phyloP scores from a whole-genome alignment of 164 flowering plant species.

The Magnolia changhungtana region DNA sequence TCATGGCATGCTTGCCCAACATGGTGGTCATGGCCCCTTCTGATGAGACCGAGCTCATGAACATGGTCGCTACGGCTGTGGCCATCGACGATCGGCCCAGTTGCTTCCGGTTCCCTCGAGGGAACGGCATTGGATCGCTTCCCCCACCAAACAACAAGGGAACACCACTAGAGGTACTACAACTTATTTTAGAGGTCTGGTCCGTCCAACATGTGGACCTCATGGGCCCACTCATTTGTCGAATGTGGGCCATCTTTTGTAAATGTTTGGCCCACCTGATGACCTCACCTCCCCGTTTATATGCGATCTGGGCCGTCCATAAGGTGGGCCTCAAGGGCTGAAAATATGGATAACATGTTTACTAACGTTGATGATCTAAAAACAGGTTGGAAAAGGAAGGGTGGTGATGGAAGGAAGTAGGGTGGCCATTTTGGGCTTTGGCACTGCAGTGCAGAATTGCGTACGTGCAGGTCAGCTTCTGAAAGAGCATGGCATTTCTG shows the following conservation, averaged over 20 bases:
- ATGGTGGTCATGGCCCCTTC: constrained; percentile 65
- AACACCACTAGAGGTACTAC: constrained; percentile 36
- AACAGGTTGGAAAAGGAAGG: constrained; percentile 48
- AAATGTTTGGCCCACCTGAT: too few relatives aligned
- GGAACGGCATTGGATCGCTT: constrained; percentile 35
- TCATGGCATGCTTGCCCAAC: constrained; percentile 57
- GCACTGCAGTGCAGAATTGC: constrained; percentile 11
- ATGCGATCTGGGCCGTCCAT: not conserved
- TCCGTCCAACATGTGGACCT: too few relatives aligned
- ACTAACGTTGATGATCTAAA: not conserved
- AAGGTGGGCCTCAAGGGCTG: too few relatives aligned
- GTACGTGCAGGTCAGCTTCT: constrained; percentile 5
- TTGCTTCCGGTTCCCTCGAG: constrained; percentile 46
- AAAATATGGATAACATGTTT: not conserved
- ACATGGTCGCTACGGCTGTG: constrained; percentile 55
- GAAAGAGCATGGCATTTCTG: constrained; percentile 26
- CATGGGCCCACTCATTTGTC: not conserved
- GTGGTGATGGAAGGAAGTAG: constrained; percentile 25
- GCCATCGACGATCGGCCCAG: constrained; percentile 45
- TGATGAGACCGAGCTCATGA: constrained; percentile 39
- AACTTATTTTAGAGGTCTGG: too few relatives aligned
- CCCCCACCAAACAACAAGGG: constrained; percentile 42
- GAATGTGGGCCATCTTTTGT: not conserved
- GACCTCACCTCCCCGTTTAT: too few relatives aligned
- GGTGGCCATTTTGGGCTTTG: constrained; percentile 18